These are phyloP conservation scores for Polyporus arcularius DNA, from an alignment of 768 basidiomycete species.

Conservation along the genomic window DNA sequence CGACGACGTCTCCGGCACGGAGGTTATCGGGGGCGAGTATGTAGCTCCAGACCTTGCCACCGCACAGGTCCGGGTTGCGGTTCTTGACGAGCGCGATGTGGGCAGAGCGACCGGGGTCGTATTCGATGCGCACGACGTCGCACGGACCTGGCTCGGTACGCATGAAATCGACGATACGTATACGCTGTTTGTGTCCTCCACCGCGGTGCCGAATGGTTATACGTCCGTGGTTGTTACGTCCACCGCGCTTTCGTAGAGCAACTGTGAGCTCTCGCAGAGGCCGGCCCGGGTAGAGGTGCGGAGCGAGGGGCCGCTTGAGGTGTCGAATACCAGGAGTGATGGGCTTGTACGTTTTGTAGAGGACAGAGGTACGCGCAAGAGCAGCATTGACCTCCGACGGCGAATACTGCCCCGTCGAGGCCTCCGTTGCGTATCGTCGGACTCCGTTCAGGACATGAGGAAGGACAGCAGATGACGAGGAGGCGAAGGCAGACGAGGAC, in stretches of 20 bases:
- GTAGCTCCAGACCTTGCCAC: conserved; percentile 74
- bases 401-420: conserved; percentile 28
- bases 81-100: conserved; percentile 90
- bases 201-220: conserved; percentile 90
- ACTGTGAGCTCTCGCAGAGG: conserved; percentile 83
- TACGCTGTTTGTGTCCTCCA: conserved; percentile 87
- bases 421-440: conserved; percentile 41
- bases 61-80: conserved; percentile 53
- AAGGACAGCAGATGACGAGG: conserved; percentile 24
- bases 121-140: conserved; percentile 93
- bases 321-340: conserved; percentile 86
- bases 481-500: conserved; percentile 11
- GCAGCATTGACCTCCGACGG: conserved; percentile 40
- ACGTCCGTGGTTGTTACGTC: conserved; percentile 78
- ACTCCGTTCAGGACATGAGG: conserved; percentile 22
- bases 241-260: conserved; percentile 81
- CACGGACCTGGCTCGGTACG: conserved; percentile 78
- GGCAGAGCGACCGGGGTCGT: conserved; percentile 90
- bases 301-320: conserved; percentile 76
- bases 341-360: conserved; percentile 91
- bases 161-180: conserved; percentile 85
- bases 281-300: conserved; percentile 83
- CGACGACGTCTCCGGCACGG: conserved; percentile 83
- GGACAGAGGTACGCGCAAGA: conserved; percentile 51
- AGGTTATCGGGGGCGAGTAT: conserved; percentile 91